Percentiles rank a stretch among this genome's conserved stretches.
phyloP scores from a whole-genome alignment of 108 stramenopile species.

The Nitzschia palea region DNA sequence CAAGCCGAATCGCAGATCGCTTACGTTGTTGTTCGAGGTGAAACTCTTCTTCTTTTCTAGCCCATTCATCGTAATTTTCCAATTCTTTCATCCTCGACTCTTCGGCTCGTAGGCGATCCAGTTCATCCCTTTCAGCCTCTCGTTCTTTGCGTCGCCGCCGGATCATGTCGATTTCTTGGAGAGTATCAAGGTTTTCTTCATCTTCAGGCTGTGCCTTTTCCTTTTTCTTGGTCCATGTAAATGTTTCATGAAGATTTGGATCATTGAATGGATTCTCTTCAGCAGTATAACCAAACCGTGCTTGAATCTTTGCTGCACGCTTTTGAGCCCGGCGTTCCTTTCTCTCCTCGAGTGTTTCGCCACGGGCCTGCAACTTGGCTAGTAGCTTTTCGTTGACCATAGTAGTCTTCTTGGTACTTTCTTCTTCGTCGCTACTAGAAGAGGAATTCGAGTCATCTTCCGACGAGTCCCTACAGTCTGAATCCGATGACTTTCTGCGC shows the following conservation, averaged over 20 bases:
- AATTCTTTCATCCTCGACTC: constrained; percentile 92
- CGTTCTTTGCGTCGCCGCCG: constrained; percentile 89
- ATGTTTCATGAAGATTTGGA: constrained; percentile 92
- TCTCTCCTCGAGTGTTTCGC: constrained; percentile 85
- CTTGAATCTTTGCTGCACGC: constrained; percentile 76
- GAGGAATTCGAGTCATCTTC: background rate
- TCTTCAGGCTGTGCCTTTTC: constrained; percentile 24
- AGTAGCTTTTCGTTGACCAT: constrained; percentile 59
- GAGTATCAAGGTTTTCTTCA: constrained; percentile 43
- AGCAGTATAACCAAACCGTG: constrained; percentile 92
- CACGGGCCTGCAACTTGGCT: constrained; percentile 63
- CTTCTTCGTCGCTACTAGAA: constrained; percentile 8
- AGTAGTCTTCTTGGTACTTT: constrained; percentile 11
- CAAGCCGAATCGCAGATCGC: constrained; percentile 89
- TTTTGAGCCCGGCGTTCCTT: constrained; percentile 75
- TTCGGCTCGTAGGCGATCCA: constrained; percentile 92
- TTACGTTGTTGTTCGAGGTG: constrained; percentile 92
- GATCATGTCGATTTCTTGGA: constrained; percentile 96
- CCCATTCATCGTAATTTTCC: constrained; percentile 97
- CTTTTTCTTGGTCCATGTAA: constrained; percentile 95
- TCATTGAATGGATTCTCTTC: constrained; percentile 99
- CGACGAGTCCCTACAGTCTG: constrained; percentile 7
- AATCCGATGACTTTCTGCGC: constrained; percentile 28
- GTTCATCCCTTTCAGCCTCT: constrained; percentile 87
- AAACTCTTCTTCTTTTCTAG: constrained; percentile 97